These are phyloP conservation scores for Eucalyptus dawsonii DNA, from an alignment of 345 rosid genomes.

Conservation along the genomic window DNA sequence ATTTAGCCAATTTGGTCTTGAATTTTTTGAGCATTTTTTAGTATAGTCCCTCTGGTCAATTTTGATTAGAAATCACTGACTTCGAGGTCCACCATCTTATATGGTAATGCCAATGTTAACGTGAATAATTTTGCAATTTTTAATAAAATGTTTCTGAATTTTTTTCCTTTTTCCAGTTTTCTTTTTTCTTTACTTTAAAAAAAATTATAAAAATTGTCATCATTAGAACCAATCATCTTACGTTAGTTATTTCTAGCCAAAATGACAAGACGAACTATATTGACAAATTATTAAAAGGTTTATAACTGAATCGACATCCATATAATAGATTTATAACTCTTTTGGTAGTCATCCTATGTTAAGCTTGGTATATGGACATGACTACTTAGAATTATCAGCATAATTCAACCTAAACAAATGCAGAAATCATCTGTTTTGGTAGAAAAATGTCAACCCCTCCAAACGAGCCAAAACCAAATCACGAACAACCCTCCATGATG, in stretches of 20 bases:
- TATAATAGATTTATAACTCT: neutral
- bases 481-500: neutral
- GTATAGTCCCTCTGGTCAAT: rapidly evolving
- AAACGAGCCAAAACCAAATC: neutral
- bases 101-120: rapidly evolving
- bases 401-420: neutral
- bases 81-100: neutral
- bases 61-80: neutral
- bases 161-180: neutral
- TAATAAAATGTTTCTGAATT: neutral
- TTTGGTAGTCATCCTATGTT: neutral
- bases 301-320: rapidly evolving
- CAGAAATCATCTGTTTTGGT: neutral
- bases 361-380: neutral
- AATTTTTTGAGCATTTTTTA: neutral
- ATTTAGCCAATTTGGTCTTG: neutral
- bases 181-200: neutral
- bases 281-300: neutral
- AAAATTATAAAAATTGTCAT: neutral
- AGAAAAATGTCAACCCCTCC: neutral
- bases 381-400: neutral
- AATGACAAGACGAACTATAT: neutral
- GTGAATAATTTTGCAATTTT: neutral
- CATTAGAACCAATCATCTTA: too few species aligned
- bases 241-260: neutral